Conservation (phyloP, 441 rosid genomes). For the Gossypium trilobum region DNA sequence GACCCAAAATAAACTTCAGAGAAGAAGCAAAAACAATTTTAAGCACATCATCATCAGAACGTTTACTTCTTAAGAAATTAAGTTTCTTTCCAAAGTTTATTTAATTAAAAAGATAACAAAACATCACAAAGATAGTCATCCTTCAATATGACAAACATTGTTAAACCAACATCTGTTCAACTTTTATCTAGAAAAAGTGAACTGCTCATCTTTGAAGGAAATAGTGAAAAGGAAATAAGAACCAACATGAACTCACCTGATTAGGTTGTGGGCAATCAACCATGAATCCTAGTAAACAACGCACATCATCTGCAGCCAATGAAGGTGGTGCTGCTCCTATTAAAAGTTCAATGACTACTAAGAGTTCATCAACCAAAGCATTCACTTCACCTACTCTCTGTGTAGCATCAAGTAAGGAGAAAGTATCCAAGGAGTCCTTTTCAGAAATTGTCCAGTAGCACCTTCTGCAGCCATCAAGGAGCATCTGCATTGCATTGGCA, state of each 20-base stretch:
- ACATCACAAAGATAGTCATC: neutral
- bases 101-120: slow-evolving; percentile 7
- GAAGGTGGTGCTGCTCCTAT: slow-evolving; percentile 83
- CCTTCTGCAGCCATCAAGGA: slow-evolving; percentile 98
- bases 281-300: slow-evolving; percentile 79
- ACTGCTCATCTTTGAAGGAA: slow-evolving; percentile 2
- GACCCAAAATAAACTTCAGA: neutral
- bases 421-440: slow-evolving; percentile 65
- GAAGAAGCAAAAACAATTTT: neutral
- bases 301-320: slow-evolving; percentile 65
- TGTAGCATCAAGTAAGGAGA: slow-evolving; percentile 44
- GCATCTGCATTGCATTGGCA: slow-evolving; percentile 98
- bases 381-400: slow-evolving; percentile 91
- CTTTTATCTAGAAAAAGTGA: neutral
- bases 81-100: neutral
- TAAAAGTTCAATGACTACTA: slow-evolving; percentile 92
- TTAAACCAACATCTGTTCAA: neutral
- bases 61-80: neutral
- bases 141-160: neutral
- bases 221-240: neutral
- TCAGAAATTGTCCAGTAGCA: slow-evolving; percentile 90
- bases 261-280: slow-evolving; percentile 96
- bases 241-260: slow-evolving; percentile 46
- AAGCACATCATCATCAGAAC: neutral
- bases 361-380: slow-evolving; percentile 95